A percentile compares a stretch with the other conserved stretches of the same genome.
These are phyloP conservation scores for Populus euphratica DNA, from an alignment of 345 rosid species.

Conservation along the genomic window DNA sequence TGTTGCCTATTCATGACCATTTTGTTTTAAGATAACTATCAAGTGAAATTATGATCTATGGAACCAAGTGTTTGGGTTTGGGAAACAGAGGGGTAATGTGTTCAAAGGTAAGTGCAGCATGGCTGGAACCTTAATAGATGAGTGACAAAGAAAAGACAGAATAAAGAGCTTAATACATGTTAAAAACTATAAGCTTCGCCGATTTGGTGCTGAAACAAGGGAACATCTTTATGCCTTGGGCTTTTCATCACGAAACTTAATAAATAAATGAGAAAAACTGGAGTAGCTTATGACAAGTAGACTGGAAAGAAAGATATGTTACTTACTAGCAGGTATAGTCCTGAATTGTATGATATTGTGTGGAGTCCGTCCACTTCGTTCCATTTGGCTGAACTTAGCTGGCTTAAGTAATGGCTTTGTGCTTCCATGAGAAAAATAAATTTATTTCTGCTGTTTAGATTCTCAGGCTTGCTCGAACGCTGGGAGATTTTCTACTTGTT, in stretches of 20 bases:
- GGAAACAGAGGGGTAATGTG: background rate
- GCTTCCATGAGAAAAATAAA: background rate
- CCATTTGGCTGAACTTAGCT: background rate
- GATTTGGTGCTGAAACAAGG: background rate
- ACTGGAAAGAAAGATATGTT: background rate
- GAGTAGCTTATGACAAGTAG: background rate
- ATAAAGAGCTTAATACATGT: background rate
- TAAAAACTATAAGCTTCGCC: background rate
- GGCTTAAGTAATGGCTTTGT: background rate
- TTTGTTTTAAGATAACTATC: background rate
- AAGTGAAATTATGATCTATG: background rate
- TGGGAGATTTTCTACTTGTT: slow-evolving; percentile 79
- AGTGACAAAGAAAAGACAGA: background rate
- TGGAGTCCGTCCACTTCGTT: background rate
- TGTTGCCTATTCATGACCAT: background rate
- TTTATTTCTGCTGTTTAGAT: slow-evolving; percentile 26
- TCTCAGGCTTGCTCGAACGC: slow-evolving; percentile 60
- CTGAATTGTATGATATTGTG: background rate
- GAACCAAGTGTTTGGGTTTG: background rate
- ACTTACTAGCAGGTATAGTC: background rate
- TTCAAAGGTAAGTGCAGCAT: background rate
- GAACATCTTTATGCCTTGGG: background rate
- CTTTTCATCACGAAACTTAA: background rate
- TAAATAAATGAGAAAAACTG: background rate
- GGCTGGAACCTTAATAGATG: background rate